Conservation (phyloP, 2,329 filamentous ascomycete genomes). For the Alternaria rosae region DNA sequence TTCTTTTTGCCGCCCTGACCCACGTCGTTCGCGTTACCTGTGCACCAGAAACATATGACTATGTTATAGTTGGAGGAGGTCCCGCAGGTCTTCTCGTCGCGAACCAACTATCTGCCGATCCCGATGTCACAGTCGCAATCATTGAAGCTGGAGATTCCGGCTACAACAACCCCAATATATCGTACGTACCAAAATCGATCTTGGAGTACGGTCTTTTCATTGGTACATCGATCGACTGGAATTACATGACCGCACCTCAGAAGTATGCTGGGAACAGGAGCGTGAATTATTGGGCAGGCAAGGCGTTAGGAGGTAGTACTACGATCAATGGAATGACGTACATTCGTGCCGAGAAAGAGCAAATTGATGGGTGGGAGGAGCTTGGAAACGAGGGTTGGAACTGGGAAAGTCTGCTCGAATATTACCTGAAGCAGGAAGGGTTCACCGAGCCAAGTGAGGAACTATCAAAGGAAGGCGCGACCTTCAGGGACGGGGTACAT, state of each 20-base stretch:
- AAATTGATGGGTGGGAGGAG: slow-evolving; percentile 45
- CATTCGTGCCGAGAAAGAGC: slow-evolving; percentile 41
- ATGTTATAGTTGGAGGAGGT: slow-evolving; percentile 46
- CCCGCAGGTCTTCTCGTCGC: slow-evolving; percentile 45
- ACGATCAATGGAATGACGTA: slow-evolving; percentile 55
- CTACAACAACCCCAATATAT: slow-evolving; percentile 43
- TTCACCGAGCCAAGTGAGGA: slow-evolving; percentile 31
- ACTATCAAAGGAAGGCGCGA: slow-evolving; percentile 31
- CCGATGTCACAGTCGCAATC: slow-evolving; percentile 34
- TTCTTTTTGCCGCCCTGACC: not conserved
- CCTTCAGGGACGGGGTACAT: slow-evolving; percentile 31
- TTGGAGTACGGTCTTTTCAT: slow-evolving; percentile 32
- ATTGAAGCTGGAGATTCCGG: slow-evolving; percentile 46
- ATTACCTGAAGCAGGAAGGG: slow-evolving; percentile 38
- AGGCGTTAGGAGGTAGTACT: slow-evolving; percentile 54
- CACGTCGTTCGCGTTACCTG: slow-evolving; percentile 10
- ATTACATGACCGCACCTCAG: slow-evolving; percentile 50
- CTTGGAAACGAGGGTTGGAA: slow-evolving; percentile 46
- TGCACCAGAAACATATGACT: slow-evolving; percentile 33
- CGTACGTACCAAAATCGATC: slow-evolving; percentile 25
- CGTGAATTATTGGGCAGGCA: slow-evolving; percentile 50
- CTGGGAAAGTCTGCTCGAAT: slow-evolving; percentile 39
- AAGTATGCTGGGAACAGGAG: slow-evolving; percentile 41
- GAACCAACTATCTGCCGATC: slow-evolving; percentile 35
- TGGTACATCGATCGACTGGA: slow-evolving; percentile 51